Evolutionary conservation across 192 early-diverging fungal genomes (phyloP), one percentile per base, ranked within the genome.

Genomic region (Coemansia sp.): DNA sequence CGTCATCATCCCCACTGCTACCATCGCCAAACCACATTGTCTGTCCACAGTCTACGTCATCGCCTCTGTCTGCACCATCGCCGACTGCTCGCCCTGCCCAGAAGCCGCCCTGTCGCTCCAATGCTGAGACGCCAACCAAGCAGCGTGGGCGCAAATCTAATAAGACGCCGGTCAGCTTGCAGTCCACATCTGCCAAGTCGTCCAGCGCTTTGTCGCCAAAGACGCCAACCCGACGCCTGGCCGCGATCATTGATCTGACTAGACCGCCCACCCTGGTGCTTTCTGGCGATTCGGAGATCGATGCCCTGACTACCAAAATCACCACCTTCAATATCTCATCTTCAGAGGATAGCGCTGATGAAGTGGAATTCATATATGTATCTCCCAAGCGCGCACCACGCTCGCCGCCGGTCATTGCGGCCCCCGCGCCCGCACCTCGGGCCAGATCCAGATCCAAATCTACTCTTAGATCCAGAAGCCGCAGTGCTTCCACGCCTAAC

Each of bases 261-360:
- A 41, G 25, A 2, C 52, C 69, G 49, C 45, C 48, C 39, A 37
- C 24, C 17, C 47, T 56, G 22, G 8, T 64, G 3, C 41, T 59
- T 6, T 39, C 45, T 14, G 43, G 17, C 9, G 57, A 57, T 25
- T 24, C 54, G 11, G 66, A 65, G 6, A 19, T 74, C n/a, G 66
- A 65, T 12, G 2, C 6, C 2, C 37, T 74, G 22, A 25, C 66
- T 5, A 41, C 45, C 29, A 64, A 48, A 50, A 35, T 71, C 38
- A 62, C 62, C 6, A 54, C 62, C 12, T 55, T 78, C 49, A 68
- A 67, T 60, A 69, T 68, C 15, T 67, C 69, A 12, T 72, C 72
- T 7, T 63, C 65, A 9, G 65, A 62, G 19, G 74, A 71, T 32
- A 45, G 41, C 15, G 66, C 68, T 38, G 60, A 68, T 48, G 66